Conservation (phyloP, 2,329 filamentous ascomycete species). For the Penicillium paneum region DNA sequence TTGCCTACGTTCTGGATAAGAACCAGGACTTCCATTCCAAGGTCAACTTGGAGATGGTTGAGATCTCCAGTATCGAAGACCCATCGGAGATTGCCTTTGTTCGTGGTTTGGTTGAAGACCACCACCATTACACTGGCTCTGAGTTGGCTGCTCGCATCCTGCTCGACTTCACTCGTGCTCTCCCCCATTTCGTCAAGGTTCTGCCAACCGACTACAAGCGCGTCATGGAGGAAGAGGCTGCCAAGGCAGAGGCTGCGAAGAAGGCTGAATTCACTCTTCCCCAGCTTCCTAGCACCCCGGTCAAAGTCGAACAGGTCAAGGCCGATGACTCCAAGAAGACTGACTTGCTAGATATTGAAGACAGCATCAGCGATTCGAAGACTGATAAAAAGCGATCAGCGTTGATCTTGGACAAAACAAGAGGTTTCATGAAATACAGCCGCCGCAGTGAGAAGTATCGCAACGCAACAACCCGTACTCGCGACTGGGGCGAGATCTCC, state of each 20-base stretch:
- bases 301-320: constrained; percentile 54
- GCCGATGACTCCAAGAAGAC: constrained; percentile 64
- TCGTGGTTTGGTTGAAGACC: constrained; percentile 88
- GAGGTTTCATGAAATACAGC: constrained; percentile 96
- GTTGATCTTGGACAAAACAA: constrained; percentile 93
- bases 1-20: constrained; percentile 89
- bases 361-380: constrained; percentile 78
- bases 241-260: constrained; percentile 80
- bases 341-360: constrained; percentile 81
- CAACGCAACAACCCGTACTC: constrained; percentile 73
- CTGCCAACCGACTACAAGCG: constrained; percentile 95
- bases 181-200: constrained; percentile 89
- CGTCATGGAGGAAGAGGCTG: constrained; percentile 78
- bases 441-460: constrained; percentile 92
- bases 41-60: constrained; percentile 97
- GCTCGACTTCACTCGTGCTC: constrained; percentile 89
- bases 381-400: constrained; percentile 87
- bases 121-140: constrained; percentile 96
- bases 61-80: constrained; percentile 78
- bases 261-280: constrained; percentile 79
- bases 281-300: constrained; percentile 60
- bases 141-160: constrained; percentile 90
- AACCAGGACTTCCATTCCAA: constrained; percentile 86
- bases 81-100: constrained; percentile 85
- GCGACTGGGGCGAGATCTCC: constrained; percentile 91